Percentiles rank a stretch among this genome's conserved stretches.
Evolutionary conservation across 345 rosid genomes (phyloP).

Genomic region (Rubroshorea leprosula): DNA sequence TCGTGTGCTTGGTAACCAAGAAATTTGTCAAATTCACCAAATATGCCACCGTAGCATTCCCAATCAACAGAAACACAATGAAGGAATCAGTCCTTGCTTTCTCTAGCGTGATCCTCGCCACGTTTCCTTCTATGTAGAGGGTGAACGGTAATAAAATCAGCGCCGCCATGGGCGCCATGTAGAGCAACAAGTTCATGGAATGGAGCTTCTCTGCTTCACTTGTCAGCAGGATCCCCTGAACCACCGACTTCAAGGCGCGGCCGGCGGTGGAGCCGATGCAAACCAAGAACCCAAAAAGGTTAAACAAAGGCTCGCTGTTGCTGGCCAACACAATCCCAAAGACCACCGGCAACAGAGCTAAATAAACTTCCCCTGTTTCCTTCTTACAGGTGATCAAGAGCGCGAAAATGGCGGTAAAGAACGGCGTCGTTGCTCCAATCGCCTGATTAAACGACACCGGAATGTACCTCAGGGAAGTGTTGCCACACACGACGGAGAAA

Average conservation of each 20-base stretch:
- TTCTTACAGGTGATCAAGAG: conserved; percentile 83
- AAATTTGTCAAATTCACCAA: conserved; percentile 91
- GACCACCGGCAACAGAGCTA: conserved; percentile 83
- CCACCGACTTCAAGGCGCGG: conserved; percentile 90
- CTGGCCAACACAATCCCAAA: conserved; percentile 90
- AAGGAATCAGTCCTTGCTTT: conserved; percentile 63
- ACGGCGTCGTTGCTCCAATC: conserved; percentile 97
- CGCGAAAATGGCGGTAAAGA: conserved; percentile 93
- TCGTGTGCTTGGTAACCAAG: conserved; percentile 94
- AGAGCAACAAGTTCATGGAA: conserved; percentile 85
- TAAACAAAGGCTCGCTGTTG: conserved; percentile 90
- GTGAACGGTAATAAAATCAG: conserved; percentile 78
- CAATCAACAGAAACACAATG: conserved; percentile 67
- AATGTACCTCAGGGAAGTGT: conserved; percentile 83
- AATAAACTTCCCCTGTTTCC: conserved; percentile 78
- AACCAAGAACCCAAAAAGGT: conserved; percentile 84
- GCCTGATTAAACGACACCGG: conserved; percentile 98
- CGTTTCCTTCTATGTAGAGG: conserved; percentile 89
- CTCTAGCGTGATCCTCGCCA: conserved; percentile 61
- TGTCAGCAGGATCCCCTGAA: conserved; percentile 73
- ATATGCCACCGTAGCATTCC: conserved; percentile 96
- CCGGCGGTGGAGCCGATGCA: conserved; percentile 95
- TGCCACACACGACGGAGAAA: conserved; percentile 94
- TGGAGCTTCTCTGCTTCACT: conserved; percentile 92
- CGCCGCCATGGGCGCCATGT: conserved; percentile 99